These are phyloP conservation scores for Ascochyta viciae-villosae DNA, from an alignment of 2,329 filamentous ascomycete species.

Conservation along the genomic window DNA sequence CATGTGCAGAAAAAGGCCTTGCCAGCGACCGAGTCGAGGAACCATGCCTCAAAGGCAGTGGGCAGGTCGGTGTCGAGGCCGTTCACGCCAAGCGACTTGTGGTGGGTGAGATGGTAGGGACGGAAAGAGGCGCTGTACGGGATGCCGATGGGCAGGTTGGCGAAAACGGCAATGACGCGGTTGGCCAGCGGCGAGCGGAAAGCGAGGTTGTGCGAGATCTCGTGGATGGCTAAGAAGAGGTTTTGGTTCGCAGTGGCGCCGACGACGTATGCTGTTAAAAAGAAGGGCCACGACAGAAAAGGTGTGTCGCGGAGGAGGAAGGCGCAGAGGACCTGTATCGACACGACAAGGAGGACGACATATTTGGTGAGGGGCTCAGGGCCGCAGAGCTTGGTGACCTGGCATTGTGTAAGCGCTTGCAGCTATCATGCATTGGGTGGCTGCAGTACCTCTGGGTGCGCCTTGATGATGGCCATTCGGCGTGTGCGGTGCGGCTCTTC, in stretches of 20 bases:
- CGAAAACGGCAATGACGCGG: conserved; percentile 86
- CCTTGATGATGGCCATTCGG: conserved; percentile 94
- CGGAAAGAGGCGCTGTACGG: conserved; percentile 97
- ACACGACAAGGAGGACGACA: conserved; percentile 82
- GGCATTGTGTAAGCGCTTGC: conserved; percentile 12
- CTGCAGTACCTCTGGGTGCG: conserved; percentile 85
- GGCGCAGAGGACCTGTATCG: conserved; percentile 79
- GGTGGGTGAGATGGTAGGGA: conserved; percentile 97
- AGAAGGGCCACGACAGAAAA: conserved; percentile 83
- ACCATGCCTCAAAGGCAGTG: conserved; percentile 86
- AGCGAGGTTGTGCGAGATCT: conserved; percentile 97
- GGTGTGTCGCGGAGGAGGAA: conserved; percentile 77
- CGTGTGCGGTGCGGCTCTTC: conserved; percentile 95
- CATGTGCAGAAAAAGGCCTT: conserved; percentile 99
- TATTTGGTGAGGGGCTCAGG: conserved; percentile 96
- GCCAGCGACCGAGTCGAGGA: conserved; percentile 92
- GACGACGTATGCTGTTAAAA: conserved; percentile 86
- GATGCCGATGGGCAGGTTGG: conserved; percentile 93
- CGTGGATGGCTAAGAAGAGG: conserved; percentile 96
- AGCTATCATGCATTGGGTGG: background rate
- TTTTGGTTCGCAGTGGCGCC: conserved; percentile 98
- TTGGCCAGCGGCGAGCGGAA: conserved; percentile 84
- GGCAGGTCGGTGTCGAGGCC: conserved; percentile 96
- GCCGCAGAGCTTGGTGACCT: conserved; percentile 97
- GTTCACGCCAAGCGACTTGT: conserved; percentile 97